A percentile compares a stretch with the other conserved stretches of the same genome.
These are phyloP conservation scores for Aspergillus steynii DNA, from an alignment of 495 filamentous ascomycete genomes.

Conservation along the genomic window DNA sequence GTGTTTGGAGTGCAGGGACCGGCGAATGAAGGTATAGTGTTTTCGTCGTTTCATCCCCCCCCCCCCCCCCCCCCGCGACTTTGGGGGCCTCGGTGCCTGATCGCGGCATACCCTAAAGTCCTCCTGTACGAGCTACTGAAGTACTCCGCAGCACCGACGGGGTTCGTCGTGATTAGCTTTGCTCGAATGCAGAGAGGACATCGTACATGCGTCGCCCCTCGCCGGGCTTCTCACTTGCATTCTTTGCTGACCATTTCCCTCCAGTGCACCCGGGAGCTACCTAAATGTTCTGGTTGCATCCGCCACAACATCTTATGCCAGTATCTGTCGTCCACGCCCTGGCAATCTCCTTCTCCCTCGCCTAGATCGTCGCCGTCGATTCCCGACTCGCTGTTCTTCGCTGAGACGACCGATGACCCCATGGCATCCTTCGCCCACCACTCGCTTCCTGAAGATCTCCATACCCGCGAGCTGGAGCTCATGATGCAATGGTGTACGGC, in stretches of 20 bases:
- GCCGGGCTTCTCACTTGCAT: neutral
- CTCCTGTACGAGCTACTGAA: neutral
- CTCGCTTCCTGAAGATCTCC: constrained; percentile 10
- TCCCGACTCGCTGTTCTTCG: constrained; percentile 10
- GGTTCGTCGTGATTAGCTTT: neutral
- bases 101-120: neutral
- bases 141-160: neutral
- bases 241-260: constrained; percentile 2
- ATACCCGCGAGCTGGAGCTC: constrained; percentile 42
- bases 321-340: constrained; percentile 26
- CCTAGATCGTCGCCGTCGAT: neutral
- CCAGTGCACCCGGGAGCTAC: constrained; percentile 15
- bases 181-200: neutral
- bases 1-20: constrained; percentile 49
- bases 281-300: constrained; percentile 34
- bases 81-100: neutral
- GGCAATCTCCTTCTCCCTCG: constrained; percentile 14
- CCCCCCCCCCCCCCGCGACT: neutral
- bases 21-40: constrained; percentile 45
- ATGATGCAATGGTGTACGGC: constrained; percentile 50
- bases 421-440: constrained; percentile 13
- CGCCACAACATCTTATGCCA: constrained; percentile 37
- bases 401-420: constrained; percentile 14
- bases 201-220: neutral
- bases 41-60: neutral